Base-by-base conservation (phyloP, 1,139 yeast genomes). In the Kodamaea suecica region DNA sequence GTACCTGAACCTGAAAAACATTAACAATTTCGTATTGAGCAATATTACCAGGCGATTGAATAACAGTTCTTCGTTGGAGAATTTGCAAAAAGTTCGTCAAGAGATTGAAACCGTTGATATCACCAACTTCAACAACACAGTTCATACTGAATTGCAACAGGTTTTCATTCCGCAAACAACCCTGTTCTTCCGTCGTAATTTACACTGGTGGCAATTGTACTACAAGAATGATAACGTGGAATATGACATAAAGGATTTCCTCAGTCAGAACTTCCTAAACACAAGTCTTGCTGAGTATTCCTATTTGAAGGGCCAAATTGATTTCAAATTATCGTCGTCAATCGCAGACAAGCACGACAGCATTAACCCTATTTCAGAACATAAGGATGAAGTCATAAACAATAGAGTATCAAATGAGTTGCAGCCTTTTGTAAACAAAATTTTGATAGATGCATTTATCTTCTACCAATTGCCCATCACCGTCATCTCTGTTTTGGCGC, bases 201-300 rank as follows among this genome's bases (percentile, higher is more conserved):
- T 70, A 29, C 47, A 50, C 19, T 70, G 76, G 76, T 70, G 73
- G 71, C 67, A 58, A 41, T 51, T 70, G 13, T 70, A 70, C 45
- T 57, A 55, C 39, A 62, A 59, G 33, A 70, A 70, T 41, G 76
- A 70, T 40, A 69, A 70, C 41, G 69, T 70, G 11, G 74, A 69
- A 48, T 70, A 70, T 40, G 67, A 62, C 34, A 49, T 70, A 30
- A 69, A 67, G 38, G 75, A 70, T 38, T 68, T 45, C 40, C 62
- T 70, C 37, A 53, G 44, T 32, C 34, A 43, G 5, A 49, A 59
- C 23, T 70, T 68, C 44, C 66, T 70, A 73, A 53, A 48, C 37
- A 43, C 57, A 27, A 65, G 72, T 40, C 66, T 69, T 17, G 74
- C 67, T 36, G 49, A 53, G 21, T 70, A 61, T 43, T 64, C 63